Evolutionary conservation across 208 protist species (phyloP), one percentile per base, ranked within the genome.

Genomic region (Borovskyia barvae): DNA sequence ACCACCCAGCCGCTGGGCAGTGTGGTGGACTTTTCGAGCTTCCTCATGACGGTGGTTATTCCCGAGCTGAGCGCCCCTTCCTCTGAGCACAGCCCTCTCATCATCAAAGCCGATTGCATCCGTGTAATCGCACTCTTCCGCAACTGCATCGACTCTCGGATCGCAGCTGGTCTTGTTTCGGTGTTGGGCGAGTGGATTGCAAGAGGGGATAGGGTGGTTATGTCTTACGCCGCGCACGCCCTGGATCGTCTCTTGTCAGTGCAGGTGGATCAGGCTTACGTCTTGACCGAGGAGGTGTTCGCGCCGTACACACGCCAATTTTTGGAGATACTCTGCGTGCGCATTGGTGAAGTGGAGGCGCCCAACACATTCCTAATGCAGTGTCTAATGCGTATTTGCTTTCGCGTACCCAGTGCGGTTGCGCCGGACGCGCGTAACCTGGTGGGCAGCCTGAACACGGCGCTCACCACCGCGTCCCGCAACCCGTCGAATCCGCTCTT

Each of bases 111-210:
- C 6, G 97, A 97, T 66, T 94, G 93, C 57, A 66, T 99, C 28
- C 97, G 97, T 39, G 98, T 98, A 60, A 51, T 99, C 4, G 81
- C 82, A 6, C 88, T 87, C 9, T 99, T 99, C 74, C 81, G 98
- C n/a, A 61, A 77, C 22, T 92, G 97, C 40, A 70, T 98, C 43
- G 74, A 78, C 14, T 40, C 47, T 0, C 26, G 52, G 9, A 28
- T 74, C 2, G 66, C 88, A 41, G 49, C 67, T 3, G 47, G 54
- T 14, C 32, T 98, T 0, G 56, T 98, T n/a, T 48, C 60, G 8
- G 54, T 90, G 1, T 55, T 98, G 28, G 60, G 83, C 4, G 46
- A 42, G 17, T 90, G 90, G 66, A 69, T 99, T 14, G 17, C 56
- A 22, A 80, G 71, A 22, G 59, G 72, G 26, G 77, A 92, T 68